These are phyloP conservation scores for Amaranthus palmeri DNA, from an alignment of 148 eudicot genomes.

Conservation along the genomic window DNA sequence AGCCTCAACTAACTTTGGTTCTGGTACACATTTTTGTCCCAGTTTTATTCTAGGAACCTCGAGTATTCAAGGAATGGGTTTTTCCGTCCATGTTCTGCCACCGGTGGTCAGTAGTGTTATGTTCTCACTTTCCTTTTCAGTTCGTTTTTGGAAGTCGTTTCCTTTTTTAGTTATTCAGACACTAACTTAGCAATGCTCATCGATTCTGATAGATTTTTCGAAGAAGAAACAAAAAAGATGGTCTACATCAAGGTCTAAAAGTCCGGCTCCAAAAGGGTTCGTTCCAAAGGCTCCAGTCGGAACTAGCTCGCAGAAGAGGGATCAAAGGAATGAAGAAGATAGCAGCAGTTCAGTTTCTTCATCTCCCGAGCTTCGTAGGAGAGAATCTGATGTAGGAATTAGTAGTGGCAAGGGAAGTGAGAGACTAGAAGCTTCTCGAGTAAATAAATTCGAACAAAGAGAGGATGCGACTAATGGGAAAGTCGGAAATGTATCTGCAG, in stretches of 20 bases:
- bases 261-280: slow-evolving; percentile 57
- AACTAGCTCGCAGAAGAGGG: slow-evolving; percentile 39
- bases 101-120: slow-evolving; percentile 56
- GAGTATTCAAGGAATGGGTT: slow-evolving; percentile 30
- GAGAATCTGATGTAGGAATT: slow-evolving; percentile 30
- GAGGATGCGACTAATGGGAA: slow-evolving; percentile 31
- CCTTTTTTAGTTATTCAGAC: slow-evolving; percentile 3
- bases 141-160: background rate
- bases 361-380: slow-evolving; percentile 24
- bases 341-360: slow-evolving; percentile 29
- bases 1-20: slow-evolving; percentile 8
- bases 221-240: slow-evolving; percentile 47
- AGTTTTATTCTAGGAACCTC: slow-evolving; percentile 50
- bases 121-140: slow-evolving; percentile 6
- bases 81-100: slow-evolving; percentile 45
- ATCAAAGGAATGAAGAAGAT: slow-evolving; percentile 37
- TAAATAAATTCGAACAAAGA: slow-evolving; percentile 25
- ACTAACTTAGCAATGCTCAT: slow-evolving; percentile 9
- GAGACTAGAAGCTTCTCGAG: slow-evolving; percentile 20
- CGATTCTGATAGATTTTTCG: slow-evolving; percentile 49
- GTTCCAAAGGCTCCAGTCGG: slow-evolving; percentile 51
- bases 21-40: slow-evolving; percentile 22
- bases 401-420: slow-evolving; percentile 27
- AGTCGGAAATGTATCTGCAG: slow-evolving; percentile 17
- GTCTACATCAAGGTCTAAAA: slow-evolving; percentile 46